Conservation (phyloP, 1,284 basidiomycete species). For the Leccinum pallidistipes region DNA sequence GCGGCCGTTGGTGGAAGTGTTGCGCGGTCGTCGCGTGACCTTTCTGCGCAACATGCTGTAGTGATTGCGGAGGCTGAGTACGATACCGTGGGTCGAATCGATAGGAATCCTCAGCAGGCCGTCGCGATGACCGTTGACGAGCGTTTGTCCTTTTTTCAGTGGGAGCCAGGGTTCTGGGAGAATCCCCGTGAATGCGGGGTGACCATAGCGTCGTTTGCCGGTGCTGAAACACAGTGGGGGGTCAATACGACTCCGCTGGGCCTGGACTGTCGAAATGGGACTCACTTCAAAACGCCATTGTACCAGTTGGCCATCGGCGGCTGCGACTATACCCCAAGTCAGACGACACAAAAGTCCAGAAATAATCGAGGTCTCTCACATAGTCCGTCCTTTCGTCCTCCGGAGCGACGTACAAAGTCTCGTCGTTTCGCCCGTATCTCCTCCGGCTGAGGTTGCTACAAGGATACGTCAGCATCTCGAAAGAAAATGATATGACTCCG, state of each 20-base stretch:
- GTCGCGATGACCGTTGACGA: slow-evolving; percentile 52
- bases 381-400: slow-evolving; percentile 91
- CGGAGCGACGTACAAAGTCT: slow-evolving; percentile 91
- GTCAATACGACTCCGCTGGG: not conserved
- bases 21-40: slow-evolving; percentile 21
- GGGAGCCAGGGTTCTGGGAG: slow-evolving; percentile 93
- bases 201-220: slow-evolving; percentile 85
- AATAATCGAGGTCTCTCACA: slow-evolving; percentile 41
- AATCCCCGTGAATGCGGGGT: slow-evolving; percentile 86
- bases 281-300: slow-evolving; percentile 84
- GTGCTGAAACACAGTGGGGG: slow-evolving; percentile 50
- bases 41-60: slow-evolving; percentile 50
- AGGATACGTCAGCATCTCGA: slow-evolving; percentile 8
- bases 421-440: slow-evolving; percentile 90
- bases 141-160: slow-evolving; percentile 72
- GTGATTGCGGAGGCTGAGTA: slow-evolving; percentile 71
- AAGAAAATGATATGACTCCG: not conserved
- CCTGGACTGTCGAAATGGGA: slow-evolving; percentile 1
- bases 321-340: slow-evolving; percentile 61
- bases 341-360: not conserved
- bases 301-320: slow-evolving; percentile 95
- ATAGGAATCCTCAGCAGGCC: slow-evolving; percentile 35
- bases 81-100: slow-evolving; percentile 61
- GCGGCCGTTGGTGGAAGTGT: slow-evolving; percentile 16
- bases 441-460: slow-evolving; percentile 77